Percentiles rank a stretch among this genome's conserved stretches.
phyloP scores from a whole-genome alignment of 805 yeast species.

The Metschnikowia gelsemii region DNA sequence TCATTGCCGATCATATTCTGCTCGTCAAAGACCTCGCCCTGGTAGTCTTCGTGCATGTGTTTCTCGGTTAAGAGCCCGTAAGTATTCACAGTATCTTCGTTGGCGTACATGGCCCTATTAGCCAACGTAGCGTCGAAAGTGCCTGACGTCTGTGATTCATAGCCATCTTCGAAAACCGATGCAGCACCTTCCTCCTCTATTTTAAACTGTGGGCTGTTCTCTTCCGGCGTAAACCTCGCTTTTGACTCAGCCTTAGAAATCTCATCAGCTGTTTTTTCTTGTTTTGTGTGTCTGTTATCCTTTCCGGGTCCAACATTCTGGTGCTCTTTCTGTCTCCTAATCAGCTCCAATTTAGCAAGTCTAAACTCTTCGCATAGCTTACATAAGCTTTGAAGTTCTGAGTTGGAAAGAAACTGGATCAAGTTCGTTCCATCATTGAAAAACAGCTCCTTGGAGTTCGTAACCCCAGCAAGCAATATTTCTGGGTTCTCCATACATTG shows the following conservation, averaged over 20 bases:
- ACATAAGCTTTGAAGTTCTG: constrained; percentile 37
- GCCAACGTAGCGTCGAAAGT: constrained; percentile 16
- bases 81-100: constrained; percentile 19
- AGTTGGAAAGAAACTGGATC: constrained; percentile 35
- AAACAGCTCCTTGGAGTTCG: constrained; percentile 26
- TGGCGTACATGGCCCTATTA: constrained; percentile 21
- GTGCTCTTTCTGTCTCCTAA: constrained; percentile 19
- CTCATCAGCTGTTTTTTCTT: not conserved
- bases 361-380: constrained; percentile 41
- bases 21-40: constrained; percentile 18
- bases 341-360: constrained; percentile 30
- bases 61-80: constrained; percentile 20
- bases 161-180: not conserved
- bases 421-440: constrained; percentile 40
- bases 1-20: constrained; percentile 27
- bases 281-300: not conserved
- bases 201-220: not conserved
- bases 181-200: not conserved
- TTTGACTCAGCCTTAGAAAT: not conserved
- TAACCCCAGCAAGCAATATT: constrained; percentile 32
- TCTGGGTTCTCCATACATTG: constrained; percentile 44
- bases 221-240: too few species aligned
- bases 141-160: constrained; percentile 1
- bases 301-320: constrained; percentile 16
- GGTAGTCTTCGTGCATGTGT: constrained; percentile 15